These are phyloP conservation scores for Argentina anserina DNA, from an alignment of 306 rosid species.

Conservation along the genomic window DNA sequence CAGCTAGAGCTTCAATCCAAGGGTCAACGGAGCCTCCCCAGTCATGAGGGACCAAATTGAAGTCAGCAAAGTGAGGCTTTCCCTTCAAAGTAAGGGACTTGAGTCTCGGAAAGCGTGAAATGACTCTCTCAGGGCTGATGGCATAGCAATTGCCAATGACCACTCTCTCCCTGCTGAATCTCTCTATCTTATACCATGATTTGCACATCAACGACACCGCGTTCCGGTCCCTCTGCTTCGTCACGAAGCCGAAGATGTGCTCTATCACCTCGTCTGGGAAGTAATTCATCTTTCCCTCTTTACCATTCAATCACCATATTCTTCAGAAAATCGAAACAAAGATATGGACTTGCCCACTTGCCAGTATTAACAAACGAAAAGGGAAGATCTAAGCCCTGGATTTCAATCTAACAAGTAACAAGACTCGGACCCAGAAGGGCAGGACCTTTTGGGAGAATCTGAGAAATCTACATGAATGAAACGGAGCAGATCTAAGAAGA, in stretches of 20 bases:
- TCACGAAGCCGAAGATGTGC: conserved; percentile 69
- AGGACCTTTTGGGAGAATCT: background rate
- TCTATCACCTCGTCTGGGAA: conserved; percentile 95
- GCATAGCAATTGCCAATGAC: conserved; percentile 91
- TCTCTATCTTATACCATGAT: conserved; percentile 77
- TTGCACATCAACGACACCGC: conserved; percentile 80
- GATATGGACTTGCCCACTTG: too few species aligned
- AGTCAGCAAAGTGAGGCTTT: conserved; percentile 95
- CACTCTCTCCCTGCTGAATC: conserved; percentile 59
- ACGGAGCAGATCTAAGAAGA: background rate
- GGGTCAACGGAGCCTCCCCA: conserved; percentile 83
- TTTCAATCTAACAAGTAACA: background rate
- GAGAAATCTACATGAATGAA: background rate
- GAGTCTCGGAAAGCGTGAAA: conserved; percentile 60
- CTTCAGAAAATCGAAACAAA: too few species aligned
- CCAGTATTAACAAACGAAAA: too few species aligned
- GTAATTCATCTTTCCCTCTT: conserved; percentile 58
- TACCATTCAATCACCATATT: conserved; percentile 18
- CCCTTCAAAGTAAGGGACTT: conserved; percentile 80
- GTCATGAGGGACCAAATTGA: conserved; percentile 78
- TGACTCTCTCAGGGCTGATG: conserved; percentile 66
- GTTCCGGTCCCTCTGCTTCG: conserved; percentile 76
- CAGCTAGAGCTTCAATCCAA: conserved; percentile 77
- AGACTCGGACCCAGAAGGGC: background rate
- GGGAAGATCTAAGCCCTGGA: too few species aligned